Percentiles rank a stretch among this genome's conserved stretches.
phyloP scores from a whole-genome alignment of 75 land plant species.

The Picea sitchensis region DNA sequence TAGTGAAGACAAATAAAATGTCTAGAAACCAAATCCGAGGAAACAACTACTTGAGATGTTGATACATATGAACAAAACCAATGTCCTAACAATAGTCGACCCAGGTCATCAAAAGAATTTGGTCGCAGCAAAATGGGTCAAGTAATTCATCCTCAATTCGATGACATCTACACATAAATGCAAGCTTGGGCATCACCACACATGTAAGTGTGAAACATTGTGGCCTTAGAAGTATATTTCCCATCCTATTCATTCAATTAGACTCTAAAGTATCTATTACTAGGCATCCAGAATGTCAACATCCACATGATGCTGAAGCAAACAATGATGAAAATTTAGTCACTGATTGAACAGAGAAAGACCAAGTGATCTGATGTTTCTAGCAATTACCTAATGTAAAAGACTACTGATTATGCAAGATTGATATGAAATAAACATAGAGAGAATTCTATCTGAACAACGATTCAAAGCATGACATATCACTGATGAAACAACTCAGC shows the following conservation, averaged over 20 bases:
- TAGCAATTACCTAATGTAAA: not conserved
- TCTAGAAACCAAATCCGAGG: too few species aligned
- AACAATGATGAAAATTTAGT: not conserved
- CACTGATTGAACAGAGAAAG: not conserved
- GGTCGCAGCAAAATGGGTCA: too few species aligned
- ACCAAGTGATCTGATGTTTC: not conserved
- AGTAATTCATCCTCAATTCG: too few species aligned
- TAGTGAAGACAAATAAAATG: too few species aligned
- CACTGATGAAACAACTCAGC: not conserved
- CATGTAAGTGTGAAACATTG: too few species aligned
- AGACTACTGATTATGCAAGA: not conserved
- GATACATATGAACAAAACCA: too few species aligned
- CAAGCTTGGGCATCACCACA: too few species aligned
- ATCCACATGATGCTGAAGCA: not conserved
- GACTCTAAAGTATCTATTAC: not conserved
- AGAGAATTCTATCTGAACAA: not conserved
- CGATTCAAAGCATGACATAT: not conserved
- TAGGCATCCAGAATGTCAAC: not conserved
- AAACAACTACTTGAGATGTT: too few species aligned
- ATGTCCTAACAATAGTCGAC: too few species aligned
- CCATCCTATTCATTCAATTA: not conserved
- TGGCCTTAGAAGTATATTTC: too few species aligned
- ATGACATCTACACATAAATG: too few species aligned
- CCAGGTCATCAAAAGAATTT: too few species aligned
- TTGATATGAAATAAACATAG: not conserved